Evolutionary conservation across 2,329 filamentous ascomycete genomes (phyloP), one percentile per base, ranked within the genome.

Genomic region (Microsporum ferrugineum): DNA sequence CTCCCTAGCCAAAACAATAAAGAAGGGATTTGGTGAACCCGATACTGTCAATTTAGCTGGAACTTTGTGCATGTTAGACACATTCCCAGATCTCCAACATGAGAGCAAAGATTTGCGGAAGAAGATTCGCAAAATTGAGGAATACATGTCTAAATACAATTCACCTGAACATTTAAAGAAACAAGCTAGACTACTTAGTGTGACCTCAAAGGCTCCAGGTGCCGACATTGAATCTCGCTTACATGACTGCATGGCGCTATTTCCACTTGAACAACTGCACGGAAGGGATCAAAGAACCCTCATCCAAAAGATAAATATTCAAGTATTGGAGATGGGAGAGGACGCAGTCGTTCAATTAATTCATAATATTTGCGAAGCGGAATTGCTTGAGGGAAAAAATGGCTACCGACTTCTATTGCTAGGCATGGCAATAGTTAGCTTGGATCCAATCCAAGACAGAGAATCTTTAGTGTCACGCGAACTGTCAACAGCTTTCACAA

Each of bases 201-300:
- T 76, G 49, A 68, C 70, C 17, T 68, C 66, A 33, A 70, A 70
- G 31, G 66, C 65, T 43, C 63, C 61, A 6, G 36, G 49, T n/a
- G 43, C 61, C 10, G 57, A 62, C 33, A 45, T 59, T 14, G 56
- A 55, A 39, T 55, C 43, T 3, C 14, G 45, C 1, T 14, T 65
- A 10, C 45, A 63, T 10, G 41, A 71, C 45, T 73, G 68, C 49
- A 69, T 71, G 7, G 68, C 73, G 60, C 69, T 71, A 12, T 69
- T 76, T 27, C 66, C 71, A 1, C 64, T 76, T 5, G 67, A 70
- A 36, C 69, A 71, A 6, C 68, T 76, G 60, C 72, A 73, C 60
- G 71, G 68, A 12, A 71, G 72, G 31, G 71, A 76, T 55, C 73
- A 76, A 60, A 70, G 72, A 31, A 66, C 71, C 1, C 72, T 75